Conservation (phyloP, 1,284 basidiomycete species). For the Melampsora occidentalis region DNA sequence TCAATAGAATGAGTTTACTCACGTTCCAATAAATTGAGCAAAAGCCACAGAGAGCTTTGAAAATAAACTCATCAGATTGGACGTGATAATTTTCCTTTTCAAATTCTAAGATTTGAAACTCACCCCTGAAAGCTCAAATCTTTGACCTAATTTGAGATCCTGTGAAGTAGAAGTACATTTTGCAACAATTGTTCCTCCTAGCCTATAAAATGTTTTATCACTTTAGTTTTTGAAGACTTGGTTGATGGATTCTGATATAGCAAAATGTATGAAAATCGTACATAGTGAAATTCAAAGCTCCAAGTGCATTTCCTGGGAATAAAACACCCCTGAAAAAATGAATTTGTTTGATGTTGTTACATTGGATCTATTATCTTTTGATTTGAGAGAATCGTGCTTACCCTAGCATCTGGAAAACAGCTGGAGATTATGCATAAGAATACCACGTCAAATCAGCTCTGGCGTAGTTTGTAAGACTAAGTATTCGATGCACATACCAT, state of each 20-base stretch:
- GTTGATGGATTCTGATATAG: neutral
- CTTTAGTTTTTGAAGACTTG: constrained; percentile 7
- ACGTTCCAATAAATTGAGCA: constrained; percentile 37
- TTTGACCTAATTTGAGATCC: neutral
- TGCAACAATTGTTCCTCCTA: neutral
- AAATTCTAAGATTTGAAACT: neutral
- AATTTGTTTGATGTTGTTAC: neutral
- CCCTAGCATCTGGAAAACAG: constrained; percentile 1
- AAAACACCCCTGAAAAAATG: constrained; percentile 21
- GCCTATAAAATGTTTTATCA: neutral
- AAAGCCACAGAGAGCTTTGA: constrained; percentile 22
- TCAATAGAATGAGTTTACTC: neutral
- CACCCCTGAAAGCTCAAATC: neutral
- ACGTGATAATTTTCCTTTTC: too few relatives aligned
- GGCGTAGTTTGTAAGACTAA: neutral
- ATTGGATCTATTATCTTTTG: neutral
- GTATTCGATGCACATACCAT: neutral
- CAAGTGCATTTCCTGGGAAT: constrained; percentile 41
- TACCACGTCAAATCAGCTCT: too few relatives aligned
- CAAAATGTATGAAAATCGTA: neutral
- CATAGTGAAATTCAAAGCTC: constrained; percentile 38
- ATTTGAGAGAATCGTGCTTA: neutral
- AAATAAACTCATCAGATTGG: neutral
- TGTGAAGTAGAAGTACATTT: neutral
- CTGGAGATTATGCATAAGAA: neutral